phyloP scores from a whole-genome alignment of 768 basidiomycete genomes.

The Kondoa malvinella region DNA sequence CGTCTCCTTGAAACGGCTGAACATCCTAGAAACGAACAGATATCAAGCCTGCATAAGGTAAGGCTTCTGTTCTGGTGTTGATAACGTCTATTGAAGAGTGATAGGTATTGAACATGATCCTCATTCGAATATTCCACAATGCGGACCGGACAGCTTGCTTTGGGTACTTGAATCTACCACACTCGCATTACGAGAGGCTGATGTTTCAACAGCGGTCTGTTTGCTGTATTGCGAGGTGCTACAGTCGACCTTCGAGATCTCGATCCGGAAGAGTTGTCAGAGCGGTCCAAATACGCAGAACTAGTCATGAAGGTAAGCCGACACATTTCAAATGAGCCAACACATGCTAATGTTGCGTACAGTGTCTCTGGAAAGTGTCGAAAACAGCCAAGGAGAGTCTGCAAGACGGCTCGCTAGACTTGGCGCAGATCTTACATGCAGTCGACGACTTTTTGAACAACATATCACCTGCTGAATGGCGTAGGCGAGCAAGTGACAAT shows the following conservation, averaged over 20 bases:
- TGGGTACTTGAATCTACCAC: conserved; percentile 45
- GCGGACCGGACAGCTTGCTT: conserved; percentile 79
- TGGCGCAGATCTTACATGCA: conserved; percentile 73
- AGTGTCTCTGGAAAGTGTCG: conserved; percentile 96
- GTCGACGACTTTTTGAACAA: conserved; percentile 88
- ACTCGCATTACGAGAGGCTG: conserved; percentile 22
- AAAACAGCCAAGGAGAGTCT: conserved; percentile 86
- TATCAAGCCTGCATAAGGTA: conserved; percentile 68
- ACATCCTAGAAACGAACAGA: conserved; percentile 50
- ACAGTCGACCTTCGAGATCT: conserved; percentile 46
- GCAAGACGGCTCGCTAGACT: conserved; percentile 57
- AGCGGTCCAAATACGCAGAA: conserved; percentile 42
- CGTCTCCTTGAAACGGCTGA: conserved; percentile 89
- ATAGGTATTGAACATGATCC: conserved; percentile 96
- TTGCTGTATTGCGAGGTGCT: conserved; percentile 43
- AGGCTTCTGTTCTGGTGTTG: not conserved
- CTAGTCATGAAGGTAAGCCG: conserved; percentile 27
- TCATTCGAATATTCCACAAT: conserved; percentile 73
- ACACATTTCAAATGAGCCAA: not conserved
- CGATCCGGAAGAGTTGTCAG: conserved; percentile 71
- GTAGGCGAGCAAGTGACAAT: conserved; percentile 70
- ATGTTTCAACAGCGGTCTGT: conserved; percentile 58
- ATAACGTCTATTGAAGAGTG: no score
- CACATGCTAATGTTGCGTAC: conserved; percentile 34
- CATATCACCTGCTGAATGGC: conserved; percentile 90